A percentile compares a stretch with the other conserved stretches of the same genome.
phyloP scores from a whole-genome alignment of 1,139 yeast species.

The Sugiyamaella neomexicana region DNA sequence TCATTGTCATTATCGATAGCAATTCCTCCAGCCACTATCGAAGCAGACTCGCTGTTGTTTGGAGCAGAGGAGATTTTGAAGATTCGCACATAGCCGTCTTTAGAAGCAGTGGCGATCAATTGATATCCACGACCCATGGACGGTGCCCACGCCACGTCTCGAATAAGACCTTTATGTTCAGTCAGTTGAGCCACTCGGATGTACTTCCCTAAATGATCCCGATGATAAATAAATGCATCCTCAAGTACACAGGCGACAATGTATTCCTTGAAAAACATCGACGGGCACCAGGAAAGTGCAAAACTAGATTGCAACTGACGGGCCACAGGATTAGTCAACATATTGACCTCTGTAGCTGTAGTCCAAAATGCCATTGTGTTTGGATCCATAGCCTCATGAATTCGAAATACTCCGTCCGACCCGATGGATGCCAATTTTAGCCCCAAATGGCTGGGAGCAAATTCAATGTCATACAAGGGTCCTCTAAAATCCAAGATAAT shows the following conservation, averaged over 20 bases:
- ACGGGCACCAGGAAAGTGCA: conserved; percentile 90
- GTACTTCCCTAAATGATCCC: conserved; percentile 45
- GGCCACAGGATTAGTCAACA: conserved; percentile 71
- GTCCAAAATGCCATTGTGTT: conserved; percentile 83
- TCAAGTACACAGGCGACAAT: conserved; percentile 84
- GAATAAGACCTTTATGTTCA: conserved; percentile 81
- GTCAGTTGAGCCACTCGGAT: conserved; percentile 51
- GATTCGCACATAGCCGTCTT: conserved; percentile 87
- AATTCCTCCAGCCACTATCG: conserved; percentile 1
- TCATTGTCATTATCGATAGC: conserved; percentile 37
- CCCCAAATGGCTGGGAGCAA: conserved; percentile 87
- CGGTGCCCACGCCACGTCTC: conserved; percentile 97
- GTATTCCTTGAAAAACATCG: conserved; percentile 78
- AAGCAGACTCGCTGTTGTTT: conserved; percentile 6
- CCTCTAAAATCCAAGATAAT: conserved; percentile 84
- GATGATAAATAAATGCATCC: conserved; percentile 75
- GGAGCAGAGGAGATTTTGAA: conserved; percentile 58
- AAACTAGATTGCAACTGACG: conserved; percentile 84
- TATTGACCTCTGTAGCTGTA: conserved; percentile 59
- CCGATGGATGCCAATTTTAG: conserved; percentile 85
- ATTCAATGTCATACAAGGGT: conserved; percentile 83
- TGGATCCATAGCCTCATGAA: conserved; percentile 89
- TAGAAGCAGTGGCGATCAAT: conserved; percentile 90
- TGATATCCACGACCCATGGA: conserved; percentile 91
- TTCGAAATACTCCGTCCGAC: conserved; percentile 80